Conservation (phyloP, 2,329 filamentous ascomycete genomes). For the Aspergillus hiratsukae region DNA sequence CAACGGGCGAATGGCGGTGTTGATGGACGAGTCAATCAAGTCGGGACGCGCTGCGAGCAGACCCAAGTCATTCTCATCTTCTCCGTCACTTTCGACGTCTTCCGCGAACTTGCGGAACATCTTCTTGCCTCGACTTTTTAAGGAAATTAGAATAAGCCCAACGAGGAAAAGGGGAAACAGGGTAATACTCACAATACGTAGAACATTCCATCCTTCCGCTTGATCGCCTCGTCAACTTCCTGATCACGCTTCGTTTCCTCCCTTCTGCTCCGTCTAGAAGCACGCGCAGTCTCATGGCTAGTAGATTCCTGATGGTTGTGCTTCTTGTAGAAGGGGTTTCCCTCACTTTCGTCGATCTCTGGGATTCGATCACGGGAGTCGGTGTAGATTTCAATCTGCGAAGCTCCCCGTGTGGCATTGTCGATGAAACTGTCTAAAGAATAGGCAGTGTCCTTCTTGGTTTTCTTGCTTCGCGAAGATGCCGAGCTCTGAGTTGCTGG, state of each 20-base stretch:
- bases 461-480: slow-evolving; percentile 45
- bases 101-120: slow-evolving; percentile 54
- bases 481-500: slow-evolving; percentile 43
- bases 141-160: slow-evolving; percentile 22
- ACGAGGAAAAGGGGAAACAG: slow-evolving; percentile 2
- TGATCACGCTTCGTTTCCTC: slow-evolving; percentile 26
- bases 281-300: slow-evolving; percentile 22
- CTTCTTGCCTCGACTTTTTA: slow-evolving; percentile 56
- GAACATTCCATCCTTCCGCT: slow-evolving; percentile 55
- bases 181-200: slow-evolving; percentile 55
- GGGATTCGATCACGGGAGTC: slow-evolving; percentile 60
- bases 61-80: slow-evolving; percentile 41
- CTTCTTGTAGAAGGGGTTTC: slow-evolving; percentile 54
- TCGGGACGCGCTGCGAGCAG: slow-evolving; percentile 39
- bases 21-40: slow-evolving; percentile 27
- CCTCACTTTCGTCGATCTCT: slow-evolving; percentile 45
- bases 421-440: slow-evolving; percentile 43
- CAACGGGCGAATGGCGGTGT: slow-evolving; percentile 43
- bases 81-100: slow-evolving; percentile 34
- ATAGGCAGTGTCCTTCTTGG: slow-evolving; percentile 42
- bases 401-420: slow-evolving; percentile 26
- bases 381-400: slow-evolving; percentile 56
- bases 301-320: slow-evolving; percentile 24
- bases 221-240: slow-evolving; percentile 48
- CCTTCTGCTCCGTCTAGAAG: slow-evolving; percentile 37